Evolutionary conservation across 176 grass and related monocot species (phyloP).

Genomic region (Avena eriantha): DNA sequence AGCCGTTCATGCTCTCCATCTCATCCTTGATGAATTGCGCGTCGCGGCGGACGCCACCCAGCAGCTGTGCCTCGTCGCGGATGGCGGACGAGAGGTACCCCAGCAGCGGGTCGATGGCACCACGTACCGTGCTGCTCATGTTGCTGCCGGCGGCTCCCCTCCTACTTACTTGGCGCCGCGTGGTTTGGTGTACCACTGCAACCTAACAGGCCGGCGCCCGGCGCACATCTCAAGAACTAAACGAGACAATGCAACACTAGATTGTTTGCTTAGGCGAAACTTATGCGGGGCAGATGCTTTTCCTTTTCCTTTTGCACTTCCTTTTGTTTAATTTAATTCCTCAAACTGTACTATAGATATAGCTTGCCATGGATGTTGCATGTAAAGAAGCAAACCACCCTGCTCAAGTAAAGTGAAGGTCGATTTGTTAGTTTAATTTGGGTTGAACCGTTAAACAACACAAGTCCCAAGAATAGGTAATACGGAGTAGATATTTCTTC

Average conservation of each 20-base stretch:
- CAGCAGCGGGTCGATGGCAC: conserved; percentile 31
- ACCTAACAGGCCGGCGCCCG: neutral
- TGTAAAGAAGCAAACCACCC: neutral
- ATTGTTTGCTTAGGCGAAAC: neutral
- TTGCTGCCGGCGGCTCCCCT: neutral
- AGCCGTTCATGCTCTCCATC: conserved; percentile 41
- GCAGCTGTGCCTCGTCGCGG: conserved; percentile 24
- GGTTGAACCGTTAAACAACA: too few relatives aligned
- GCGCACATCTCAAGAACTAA: neutral
- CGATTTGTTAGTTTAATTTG: neutral
- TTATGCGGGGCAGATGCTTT: neutral
- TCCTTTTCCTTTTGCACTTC: neutral
- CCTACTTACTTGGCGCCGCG: neutral
- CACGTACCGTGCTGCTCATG: neutral
- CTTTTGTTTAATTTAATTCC: neutral
- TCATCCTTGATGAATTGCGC: conserved; percentile 40
- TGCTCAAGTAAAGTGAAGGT: neutral
- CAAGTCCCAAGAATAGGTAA: too few relatives aligned
- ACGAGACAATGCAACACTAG: neutral
- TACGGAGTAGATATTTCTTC: too few relatives aligned
- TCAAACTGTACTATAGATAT: neutral
- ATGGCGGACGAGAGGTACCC: conserved; percentile 17
- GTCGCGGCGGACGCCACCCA: neutral
- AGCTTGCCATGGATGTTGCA: neutral
- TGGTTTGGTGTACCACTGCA: neutral